A percentile compares a stretch with the other conserved stretches of the same genome.
Conservation (phyloP, 2,329 filamentous ascomycete genomes). For the Alternaria sp. region DNA sequence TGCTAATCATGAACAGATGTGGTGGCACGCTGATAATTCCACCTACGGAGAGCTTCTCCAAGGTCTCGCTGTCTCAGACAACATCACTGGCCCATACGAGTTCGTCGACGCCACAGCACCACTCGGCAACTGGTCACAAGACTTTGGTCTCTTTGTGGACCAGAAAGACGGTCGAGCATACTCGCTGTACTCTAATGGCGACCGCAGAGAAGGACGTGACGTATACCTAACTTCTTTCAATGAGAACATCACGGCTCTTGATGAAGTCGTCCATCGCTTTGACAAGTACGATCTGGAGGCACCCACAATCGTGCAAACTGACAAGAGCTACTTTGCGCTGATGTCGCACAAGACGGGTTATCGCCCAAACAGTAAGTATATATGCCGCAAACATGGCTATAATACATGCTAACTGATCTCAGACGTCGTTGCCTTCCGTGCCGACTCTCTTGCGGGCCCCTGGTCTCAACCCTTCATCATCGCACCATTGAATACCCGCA, state of each 20-base stretch:
- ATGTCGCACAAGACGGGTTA: conserved; percentile 73
- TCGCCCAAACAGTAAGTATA: conserved; percentile 61
- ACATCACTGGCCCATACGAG: conserved; percentile 63
- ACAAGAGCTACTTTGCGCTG: conserved; percentile 67
- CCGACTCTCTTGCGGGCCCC: conserved; percentile 60
- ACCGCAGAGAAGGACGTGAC: conserved; percentile 63
- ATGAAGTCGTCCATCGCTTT: conserved; percentile 64
- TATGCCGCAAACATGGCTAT: too few relatives aligned
- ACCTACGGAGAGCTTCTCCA: conserved; percentile 66
- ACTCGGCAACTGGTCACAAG: conserved; percentile 70
- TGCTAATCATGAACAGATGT: conserved; percentile 54
- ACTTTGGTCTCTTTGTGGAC: conserved; percentile 69
- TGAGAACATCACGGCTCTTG: conserved; percentile 60
- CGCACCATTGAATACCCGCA: conserved; percentile 61
- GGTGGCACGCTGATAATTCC: conserved; percentile 69
- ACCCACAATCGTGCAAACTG: conserved; percentile 68
- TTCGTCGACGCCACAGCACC: conserved; percentile 65
- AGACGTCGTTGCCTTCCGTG: conserved; percentile 66
- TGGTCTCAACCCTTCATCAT: conserved; percentile 66
- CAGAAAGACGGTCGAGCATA: conserved; percentile 66
- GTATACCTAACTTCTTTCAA: conserved; percentile 67
- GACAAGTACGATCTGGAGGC: conserved; percentile 69
- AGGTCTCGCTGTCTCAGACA: conserved; percentile 64
- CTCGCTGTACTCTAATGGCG: conserved; percentile 68
- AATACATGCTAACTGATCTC: conserved; percentile 9